Conservation (phyloP, 1,284 basidiomycete species). For the Cerioporus squamosus region DNA sequence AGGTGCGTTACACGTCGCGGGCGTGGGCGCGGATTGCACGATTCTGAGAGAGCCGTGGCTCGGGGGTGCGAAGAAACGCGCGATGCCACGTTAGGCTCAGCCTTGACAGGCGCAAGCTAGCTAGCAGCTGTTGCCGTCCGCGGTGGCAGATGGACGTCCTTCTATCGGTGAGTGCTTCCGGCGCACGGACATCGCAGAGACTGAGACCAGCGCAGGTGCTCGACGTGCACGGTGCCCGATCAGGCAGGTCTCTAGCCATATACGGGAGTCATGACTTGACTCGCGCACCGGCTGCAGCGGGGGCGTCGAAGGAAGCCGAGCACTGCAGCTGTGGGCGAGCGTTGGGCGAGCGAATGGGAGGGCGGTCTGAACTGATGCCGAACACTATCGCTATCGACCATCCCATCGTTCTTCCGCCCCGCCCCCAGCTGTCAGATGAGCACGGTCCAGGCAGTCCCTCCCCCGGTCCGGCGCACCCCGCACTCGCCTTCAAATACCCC, state of each 20-base stretch:
- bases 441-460: constrained; percentile 14
- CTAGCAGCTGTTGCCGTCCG: no score
- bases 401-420: constrained; percentile 12
- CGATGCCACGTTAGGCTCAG: neutral
- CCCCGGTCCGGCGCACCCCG: constrained; percentile 25
- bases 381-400: constrained; percentile 14
- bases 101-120: no score
- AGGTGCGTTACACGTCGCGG: neutral
- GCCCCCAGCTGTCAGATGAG: constrained; percentile 23
- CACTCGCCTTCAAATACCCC: constrained; percentile 22
- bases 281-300: neutral
- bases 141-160: no score
- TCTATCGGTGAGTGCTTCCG: no score
- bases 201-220: neutral
- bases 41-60: neutral
- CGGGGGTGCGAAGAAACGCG: neutral
- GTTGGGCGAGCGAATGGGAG: neutral
- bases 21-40: constrained; percentile 1
- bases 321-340: neutral
- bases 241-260: constrained; percentile 11
- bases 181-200: neutral
- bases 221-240: neutral
- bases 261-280: neutral
- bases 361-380: constrained; percentile 1
- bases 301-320: no score